These are phyloP conservation scores for Pythium chondricola DNA, from an alignment of 352 stramenopile species.

Conservation along the genomic window DNA sequence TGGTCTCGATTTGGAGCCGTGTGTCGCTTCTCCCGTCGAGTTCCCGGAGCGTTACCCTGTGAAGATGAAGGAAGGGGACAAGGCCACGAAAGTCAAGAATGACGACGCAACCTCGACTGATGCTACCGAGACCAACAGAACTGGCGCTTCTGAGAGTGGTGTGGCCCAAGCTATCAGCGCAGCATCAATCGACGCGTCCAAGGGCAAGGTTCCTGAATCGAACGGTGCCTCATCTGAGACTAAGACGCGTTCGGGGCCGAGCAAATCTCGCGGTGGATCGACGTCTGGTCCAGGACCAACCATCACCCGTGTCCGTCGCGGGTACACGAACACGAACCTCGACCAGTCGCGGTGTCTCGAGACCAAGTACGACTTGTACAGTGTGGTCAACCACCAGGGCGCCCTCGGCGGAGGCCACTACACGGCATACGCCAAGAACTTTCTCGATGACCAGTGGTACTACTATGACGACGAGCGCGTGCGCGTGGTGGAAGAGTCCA, in stretches of 20 bases:
- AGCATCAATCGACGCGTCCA: no score
- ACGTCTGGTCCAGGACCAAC: conserved; percentile 15
- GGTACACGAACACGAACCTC: conserved; percentile 87
- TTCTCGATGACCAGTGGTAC: conserved; percentile 86
- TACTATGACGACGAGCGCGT: conserved; percentile 88
- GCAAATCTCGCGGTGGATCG: background rate
- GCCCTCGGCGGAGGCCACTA: conserved; percentile 84
- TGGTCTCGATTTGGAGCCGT: conserved; percentile 90
- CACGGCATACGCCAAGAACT: conserved; percentile 86
- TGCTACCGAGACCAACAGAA: background rate
- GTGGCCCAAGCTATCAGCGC: no score
- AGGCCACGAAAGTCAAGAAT: conserved; percentile 3
- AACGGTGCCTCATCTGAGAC: no score
- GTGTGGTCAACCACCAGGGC: conserved; percentile 85
- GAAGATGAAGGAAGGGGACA: conserved; percentile 26
- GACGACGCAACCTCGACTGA: background rate
- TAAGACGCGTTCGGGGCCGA: no score
- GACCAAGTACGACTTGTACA: conserved; percentile 86
- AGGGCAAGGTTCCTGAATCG: background rate
- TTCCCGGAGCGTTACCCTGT: conserved; percentile 75
- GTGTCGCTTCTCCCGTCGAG: conserved; percentile 80
- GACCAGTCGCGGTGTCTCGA: conserved; percentile 82
- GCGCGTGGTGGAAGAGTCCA: conserved; percentile 78
- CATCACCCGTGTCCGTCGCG: conserved; percentile 63
- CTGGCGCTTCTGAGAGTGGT: no score